Evolutionary conservation across 2,329 filamentous ascomycete species (phyloP).

Genomic region (Diaporthe sp.): DNA sequence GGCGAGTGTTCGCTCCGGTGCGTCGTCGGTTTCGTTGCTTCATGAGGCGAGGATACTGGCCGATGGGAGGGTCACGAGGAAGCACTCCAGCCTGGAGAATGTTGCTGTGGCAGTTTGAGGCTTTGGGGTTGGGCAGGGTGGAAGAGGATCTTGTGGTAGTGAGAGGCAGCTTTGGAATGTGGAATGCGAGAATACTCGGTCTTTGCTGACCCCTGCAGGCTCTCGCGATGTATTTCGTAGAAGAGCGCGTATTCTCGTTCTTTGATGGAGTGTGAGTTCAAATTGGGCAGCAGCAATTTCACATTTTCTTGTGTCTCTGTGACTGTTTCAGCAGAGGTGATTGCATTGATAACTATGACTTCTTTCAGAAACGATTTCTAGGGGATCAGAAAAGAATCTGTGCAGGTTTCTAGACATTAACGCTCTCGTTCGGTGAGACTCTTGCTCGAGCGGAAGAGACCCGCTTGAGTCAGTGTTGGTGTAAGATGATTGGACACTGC

Average conservation of each 20-base stretch:
- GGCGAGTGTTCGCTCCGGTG: slow-evolving; percentile 3
- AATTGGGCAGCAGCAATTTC: neutral
- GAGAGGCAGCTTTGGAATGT: slow-evolving; percentile 41
- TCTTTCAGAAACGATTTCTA: neutral
- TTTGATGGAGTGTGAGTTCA: neutral
- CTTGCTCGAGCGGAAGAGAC: neutral
- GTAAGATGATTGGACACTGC: slow-evolving; percentile 16
- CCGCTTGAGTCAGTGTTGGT: neutral
- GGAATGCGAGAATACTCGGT: neutral
- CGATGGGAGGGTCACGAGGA: slow-evolving; percentile 23
- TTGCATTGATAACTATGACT: neutral
- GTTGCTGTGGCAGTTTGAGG: slow-evolving; percentile 8
- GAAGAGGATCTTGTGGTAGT: neutral
- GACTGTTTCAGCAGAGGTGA: neutral
- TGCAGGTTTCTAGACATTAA: neutral
- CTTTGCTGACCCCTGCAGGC: neutral
- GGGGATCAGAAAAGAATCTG: neutral
- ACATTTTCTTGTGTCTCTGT: neutral
- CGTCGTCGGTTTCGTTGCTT: neutral
- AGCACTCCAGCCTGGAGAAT: slow-evolving; percentile 25
- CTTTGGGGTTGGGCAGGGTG: neutral
- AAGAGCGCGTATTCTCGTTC: no score
- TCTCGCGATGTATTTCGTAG: neutral
- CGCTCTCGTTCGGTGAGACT: no score
- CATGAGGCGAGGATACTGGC: slow-evolving; percentile 29